Conservation (phyloP, 306 rosid species). For the Cicer judaicum region DNA sequence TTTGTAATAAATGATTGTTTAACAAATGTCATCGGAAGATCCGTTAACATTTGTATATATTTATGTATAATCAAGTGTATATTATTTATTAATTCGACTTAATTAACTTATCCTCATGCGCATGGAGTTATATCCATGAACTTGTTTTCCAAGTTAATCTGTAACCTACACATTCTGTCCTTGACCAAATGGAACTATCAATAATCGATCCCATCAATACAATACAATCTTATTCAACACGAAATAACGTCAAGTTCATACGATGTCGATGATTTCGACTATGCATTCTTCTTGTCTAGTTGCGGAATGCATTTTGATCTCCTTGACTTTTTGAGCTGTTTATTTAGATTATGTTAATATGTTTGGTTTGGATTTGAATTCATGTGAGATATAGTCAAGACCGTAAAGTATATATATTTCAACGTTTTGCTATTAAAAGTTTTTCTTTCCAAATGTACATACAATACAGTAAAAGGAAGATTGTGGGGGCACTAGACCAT, state of each 20-base stretch:
- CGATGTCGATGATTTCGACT: background rate
- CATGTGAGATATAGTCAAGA: slow-evolving; percentile 38
- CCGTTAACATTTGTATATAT: too few relatives aligned
- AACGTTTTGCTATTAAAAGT: slow-evolving; percentile 8
- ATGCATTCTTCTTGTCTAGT: slow-evolving; percentile 3
- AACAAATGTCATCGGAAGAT: too few relatives aligned
- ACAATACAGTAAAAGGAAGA: slow-evolving; percentile 5
- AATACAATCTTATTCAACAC: slow-evolving; percentile 30
- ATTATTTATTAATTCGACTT: too few relatives aligned
- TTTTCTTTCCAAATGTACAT: background rate
- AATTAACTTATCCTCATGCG: slow-evolving; percentile 4
- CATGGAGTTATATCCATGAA: slow-evolving; percentile 33
- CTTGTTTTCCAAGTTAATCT: slow-evolving; percentile 18
- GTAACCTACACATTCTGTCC: slow-evolving; percentile 42
- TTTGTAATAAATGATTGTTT: too few relatives aligned
- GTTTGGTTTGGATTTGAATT: slow-evolving; percentile 6
- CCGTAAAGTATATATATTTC: slow-evolving; percentile 15
- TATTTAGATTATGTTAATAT: background rate
- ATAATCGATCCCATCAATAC: slow-evolving; percentile 7
- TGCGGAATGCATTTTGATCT: slow-evolving; percentile 34
- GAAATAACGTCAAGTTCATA: slow-evolving; percentile 19
- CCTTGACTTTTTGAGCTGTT: background rate
- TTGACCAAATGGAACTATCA: slow-evolving; percentile 32
- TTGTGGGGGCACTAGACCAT: slow-evolving; percentile 12
- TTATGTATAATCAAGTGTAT: too few relatives aligned